A percentile compares a stretch with the other conserved stretches of the same genome.
Evolutionary conservation across 345 rosid species (phyloP).

Genomic region (Chamaenerion angustifolium): DNA sequence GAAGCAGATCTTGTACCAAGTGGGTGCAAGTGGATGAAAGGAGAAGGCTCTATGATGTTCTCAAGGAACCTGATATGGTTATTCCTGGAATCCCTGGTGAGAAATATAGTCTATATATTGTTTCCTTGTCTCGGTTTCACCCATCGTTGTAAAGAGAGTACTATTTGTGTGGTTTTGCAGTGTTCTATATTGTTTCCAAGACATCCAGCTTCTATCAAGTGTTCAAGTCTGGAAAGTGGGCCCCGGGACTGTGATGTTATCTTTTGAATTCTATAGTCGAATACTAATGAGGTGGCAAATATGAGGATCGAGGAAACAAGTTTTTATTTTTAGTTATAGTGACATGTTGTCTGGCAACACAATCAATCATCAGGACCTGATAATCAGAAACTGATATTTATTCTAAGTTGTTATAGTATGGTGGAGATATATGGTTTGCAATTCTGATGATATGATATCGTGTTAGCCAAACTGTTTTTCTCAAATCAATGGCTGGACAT

Average conservation of each 20-base stretch:
- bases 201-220: conserved; percentile 45
- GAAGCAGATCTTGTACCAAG: conserved; percentile 21
- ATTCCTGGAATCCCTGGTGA: conserved; percentile 74
- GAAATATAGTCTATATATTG: conserved; percentile 2
- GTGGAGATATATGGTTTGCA: too few species aligned
- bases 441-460: too few species aligned
- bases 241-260: conserved; percentile 6
- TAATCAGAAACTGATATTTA: too few species aligned
- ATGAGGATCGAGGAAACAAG: too few species aligned
- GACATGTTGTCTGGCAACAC: too few species aligned
- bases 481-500: too few species aligned
- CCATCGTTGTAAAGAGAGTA: neutral
- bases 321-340: too few species aligned
- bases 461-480: too few species aligned
- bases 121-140: neutral
- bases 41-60: conserved; percentile 42
- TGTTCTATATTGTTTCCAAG: conserved; percentile 59
- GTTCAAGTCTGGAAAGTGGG: conserved; percentile 63
- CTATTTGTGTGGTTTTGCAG: conserved; percentile 18
- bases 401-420: too few species aligned
- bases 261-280: too few species aligned
- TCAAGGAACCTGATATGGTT: conserved; percentile 47
- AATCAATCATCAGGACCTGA: too few species aligned
- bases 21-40: conserved; percentile 73
- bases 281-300: too few species aligned